Evolutionary conservation across 2,329 filamentous ascomycete species (phyloP), one percentile per base, ranked within the genome.

Genomic region (Fusarium pseudoanthophilum): DNA sequence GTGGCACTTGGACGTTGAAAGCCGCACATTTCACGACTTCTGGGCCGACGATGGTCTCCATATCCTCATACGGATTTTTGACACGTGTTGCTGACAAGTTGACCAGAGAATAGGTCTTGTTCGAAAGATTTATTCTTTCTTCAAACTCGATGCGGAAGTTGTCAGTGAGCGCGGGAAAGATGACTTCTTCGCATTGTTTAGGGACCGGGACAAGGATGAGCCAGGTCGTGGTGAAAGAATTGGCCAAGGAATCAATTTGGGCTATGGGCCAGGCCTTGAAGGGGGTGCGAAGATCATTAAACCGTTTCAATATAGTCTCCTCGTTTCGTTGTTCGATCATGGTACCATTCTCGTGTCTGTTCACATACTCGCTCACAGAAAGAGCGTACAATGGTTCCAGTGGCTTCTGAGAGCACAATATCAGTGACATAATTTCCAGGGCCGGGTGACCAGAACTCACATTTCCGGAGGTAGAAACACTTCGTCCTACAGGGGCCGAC

Each of bases 271-370:
- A 82, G 3, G 77, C 64, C 11, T 73, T 62, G 42, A 80, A 79
- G 0, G 30, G 36, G 1, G 51, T 62, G 4, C 66, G 58, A 13
- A 63, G 68, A 3, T 80, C 67, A 32, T 82, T 82, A 43, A 78
- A 77, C 0, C 64, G 56, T 21, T 76, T 75, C 4, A 82, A 40
- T 2, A 73, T 20, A 4, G 73, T 58, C 13, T 75, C 65, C 37
- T 82, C 81, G n/a, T 82, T 82, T 1, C 74, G 61, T 74, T 80
- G 78, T 43, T 82, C 81, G 21, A 82, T 82, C 0, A 79, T 24
- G 0, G 81, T 82, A 0, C 80, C 81, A 39, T 78, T 74, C 39
- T 82, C 79, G 46, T 80, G 79, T 4, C 78, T 67, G 28, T 58
- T 64, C 8, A 77, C 68, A 30, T 79, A 83, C 4, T 75, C 75